phyloP scores from a whole-genome alignment of 768 basidiomycete species.

The Kwoniella dejecticola region DNA sequence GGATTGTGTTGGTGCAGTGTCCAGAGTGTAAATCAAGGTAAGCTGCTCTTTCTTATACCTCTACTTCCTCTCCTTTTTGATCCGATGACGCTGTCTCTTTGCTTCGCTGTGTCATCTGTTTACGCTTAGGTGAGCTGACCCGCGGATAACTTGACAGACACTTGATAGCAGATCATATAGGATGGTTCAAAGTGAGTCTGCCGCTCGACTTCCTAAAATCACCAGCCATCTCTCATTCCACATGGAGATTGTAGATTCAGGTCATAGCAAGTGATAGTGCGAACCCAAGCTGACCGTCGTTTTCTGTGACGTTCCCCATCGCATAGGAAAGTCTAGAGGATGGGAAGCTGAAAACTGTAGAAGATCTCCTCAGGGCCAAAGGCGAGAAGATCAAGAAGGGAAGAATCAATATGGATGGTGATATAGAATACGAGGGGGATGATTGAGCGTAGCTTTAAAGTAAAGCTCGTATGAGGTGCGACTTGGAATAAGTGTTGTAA shows the following conservation, averaged over 20 bases:
- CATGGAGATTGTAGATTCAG: too few relatives aligned
- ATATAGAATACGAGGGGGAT: slow-evolving; percentile 38
- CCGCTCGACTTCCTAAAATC: too few relatives aligned
- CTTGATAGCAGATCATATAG: slow-evolving; percentile 55
- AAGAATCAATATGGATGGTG: slow-evolving; percentile 40
- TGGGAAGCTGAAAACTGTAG: slow-evolving; percentile 72
- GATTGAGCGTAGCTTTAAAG: background rate
- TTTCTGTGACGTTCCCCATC: too few relatives aligned
- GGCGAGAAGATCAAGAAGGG: slow-evolving; percentile 70
- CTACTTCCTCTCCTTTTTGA: background rate
- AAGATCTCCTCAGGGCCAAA: slow-evolving; percentile 73
- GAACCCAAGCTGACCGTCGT: background rate
- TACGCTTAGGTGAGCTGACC: background rate
- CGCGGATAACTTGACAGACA: slow-evolving; percentile 31
- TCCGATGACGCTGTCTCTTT: too few relatives aligned
- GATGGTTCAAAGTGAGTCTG: slow-evolving; percentile 54
- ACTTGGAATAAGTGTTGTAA: too few relatives aligned
- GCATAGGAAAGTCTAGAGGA: slow-evolving; percentile 48
- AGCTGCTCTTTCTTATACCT: slow-evolving; percentile 38
- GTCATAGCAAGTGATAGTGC: too few relatives aligned
- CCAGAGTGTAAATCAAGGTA: slow-evolving; percentile 86
- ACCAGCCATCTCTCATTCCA: too few relatives aligned
- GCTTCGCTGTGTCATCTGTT: background rate
- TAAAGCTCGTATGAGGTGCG: too few relatives aligned
- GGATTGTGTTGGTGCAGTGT: slow-evolving; percentile 88